phyloP scores from a whole-genome alignment of 1,284 basidiomycete genomes.

The Abortiporus biennis region DNA sequence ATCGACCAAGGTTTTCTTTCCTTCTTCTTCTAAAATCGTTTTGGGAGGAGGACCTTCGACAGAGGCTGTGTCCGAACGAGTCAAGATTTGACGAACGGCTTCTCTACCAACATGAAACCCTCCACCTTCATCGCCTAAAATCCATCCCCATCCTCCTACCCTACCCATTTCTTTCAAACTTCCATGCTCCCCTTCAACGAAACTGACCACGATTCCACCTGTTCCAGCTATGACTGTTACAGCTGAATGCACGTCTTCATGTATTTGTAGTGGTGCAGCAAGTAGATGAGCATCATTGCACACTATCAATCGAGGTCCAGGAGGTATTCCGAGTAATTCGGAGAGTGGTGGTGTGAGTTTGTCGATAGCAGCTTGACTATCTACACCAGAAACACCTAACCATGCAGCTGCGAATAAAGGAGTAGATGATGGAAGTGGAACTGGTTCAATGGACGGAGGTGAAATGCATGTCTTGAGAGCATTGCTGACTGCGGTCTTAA shows the following conservation, averaged over 20 bases:
- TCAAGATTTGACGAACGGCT: constrained; percentile 58
- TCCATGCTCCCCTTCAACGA: constrained; percentile 33
- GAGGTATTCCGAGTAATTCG: constrained; percentile 46
- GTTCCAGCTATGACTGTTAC: constrained; percentile 69
- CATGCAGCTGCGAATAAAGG: constrained; percentile 58
- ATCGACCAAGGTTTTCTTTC: constrained; percentile 19
- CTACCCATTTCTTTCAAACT: constrained; percentile 55
- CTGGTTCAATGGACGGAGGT: constrained; percentile 26
- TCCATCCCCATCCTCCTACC: constrained; percentile 79
- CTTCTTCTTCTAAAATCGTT: constrained; percentile 4
- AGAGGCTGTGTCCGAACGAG: constrained; percentile 46
- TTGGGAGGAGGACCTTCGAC: constrained; percentile 27
- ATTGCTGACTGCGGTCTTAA: constrained; percentile 41
- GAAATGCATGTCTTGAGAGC: constrained; percentile 44
- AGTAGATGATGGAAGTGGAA: constrained; percentile 33
- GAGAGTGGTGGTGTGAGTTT: constrained; percentile 48
- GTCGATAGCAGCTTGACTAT: constrained; percentile 55
- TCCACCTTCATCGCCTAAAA: constrained; percentile 76
- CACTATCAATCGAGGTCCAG: constrained; percentile 48
- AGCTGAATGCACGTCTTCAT: constrained; percentile 51
- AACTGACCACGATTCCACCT: constrained; percentile 63
- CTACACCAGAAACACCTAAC: constrained; percentile 75
- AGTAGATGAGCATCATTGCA: constrained; percentile 74
- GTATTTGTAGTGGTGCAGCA: constrained; percentile 59
- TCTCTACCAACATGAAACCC: constrained; percentile 73